Percentiles rank a stretch among this genome's conserved stretches.
These are phyloP conservation scores for Corchorus olitorius DNA, from an alignment of 345 rosid species.

Conservation along the genomic window DNA sequence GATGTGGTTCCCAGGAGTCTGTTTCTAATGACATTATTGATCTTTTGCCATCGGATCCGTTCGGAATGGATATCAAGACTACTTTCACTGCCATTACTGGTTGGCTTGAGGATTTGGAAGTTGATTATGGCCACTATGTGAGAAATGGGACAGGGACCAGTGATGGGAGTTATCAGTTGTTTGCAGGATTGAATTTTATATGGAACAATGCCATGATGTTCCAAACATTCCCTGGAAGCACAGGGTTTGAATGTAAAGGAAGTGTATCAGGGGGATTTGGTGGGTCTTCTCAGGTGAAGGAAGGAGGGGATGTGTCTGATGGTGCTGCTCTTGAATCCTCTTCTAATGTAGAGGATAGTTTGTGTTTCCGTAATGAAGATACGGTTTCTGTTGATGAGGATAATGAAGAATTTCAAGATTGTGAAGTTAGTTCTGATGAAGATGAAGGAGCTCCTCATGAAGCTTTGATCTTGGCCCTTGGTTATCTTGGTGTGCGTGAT, in stretches of 20 bases:
- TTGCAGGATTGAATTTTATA: slow-evolving; percentile 75
- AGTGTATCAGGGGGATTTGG: slow-evolving; percentile 33
- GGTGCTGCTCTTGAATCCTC: slow-evolving; percentile 23
- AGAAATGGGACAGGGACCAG: slow-evolving; percentile 43
- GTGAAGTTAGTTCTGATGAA: slow-evolving; percentile 28
- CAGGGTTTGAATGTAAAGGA: slow-evolving; percentile 28
- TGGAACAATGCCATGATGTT: slow-evolving; percentile 81
- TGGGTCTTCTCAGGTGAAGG: slow-evolving; percentile 33
- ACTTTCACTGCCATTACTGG: slow-evolving; percentile 83
- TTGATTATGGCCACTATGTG: slow-evolving; percentile 51
- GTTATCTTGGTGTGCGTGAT: slow-evolving; percentile 68
- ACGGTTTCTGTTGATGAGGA: slow-evolving; percentile 24
- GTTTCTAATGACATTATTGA: slow-evolving; percentile 79
- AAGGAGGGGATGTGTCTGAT: slow-evolving; percentile 27
- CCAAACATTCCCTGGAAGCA: slow-evolving; percentile 51
- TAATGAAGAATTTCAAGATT: slow-evolving; percentile 30
- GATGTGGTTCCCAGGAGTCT: slow-evolving; percentile 61
- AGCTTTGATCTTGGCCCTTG: slow-evolving; percentile 61
- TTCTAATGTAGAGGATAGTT: slow-evolving; percentile 40
- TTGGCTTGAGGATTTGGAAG: slow-evolving; percentile 90
- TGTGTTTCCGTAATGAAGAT: slow-evolving; percentile 31
- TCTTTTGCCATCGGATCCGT: slow-evolving; percentile 87
- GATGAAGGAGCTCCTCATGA: slow-evolving; percentile 51
- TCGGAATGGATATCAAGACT: slow-evolving; percentile 82
- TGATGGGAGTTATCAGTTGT: slow-evolving; percentile 56